phyloP scores from a whole-genome alignment of 1,284 basidiomycete species.

The Laetiporus sulphureus region DNA sequence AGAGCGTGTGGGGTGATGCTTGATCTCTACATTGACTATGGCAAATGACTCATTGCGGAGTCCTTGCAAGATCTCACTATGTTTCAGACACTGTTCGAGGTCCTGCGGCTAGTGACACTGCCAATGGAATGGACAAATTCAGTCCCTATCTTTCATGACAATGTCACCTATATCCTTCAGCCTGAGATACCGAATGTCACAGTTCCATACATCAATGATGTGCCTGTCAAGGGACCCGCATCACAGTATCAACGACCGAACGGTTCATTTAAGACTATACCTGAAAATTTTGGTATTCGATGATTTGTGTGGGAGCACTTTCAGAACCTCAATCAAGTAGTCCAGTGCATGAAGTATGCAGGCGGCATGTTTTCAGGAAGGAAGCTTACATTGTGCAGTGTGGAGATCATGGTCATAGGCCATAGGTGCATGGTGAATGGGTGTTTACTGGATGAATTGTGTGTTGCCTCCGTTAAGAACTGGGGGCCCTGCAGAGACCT shows the following conservation, averaged over 20 bases:
- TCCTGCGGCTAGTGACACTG: slow-evolving; percentile 19
- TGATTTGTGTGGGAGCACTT: too few species aligned
- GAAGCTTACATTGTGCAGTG: slow-evolving; percentile 10
- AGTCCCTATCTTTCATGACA: slow-evolving; percentile 29
- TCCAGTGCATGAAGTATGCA: slow-evolving; percentile 23
- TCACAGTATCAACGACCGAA: slow-evolving; percentile 21
- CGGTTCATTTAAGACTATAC: slow-evolving; percentile 22
- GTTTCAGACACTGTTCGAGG: slow-evolving; percentile 15
- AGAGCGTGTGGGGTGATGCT: slow-evolving; percentile 18
- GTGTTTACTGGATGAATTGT: slow-evolving; percentile 16
- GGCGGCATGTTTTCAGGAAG: slow-evolving; percentile 21
- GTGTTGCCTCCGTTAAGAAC: slow-evolving; percentile 19
- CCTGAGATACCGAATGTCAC: slow-evolving; percentile 29
- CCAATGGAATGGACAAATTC: slow-evolving; percentile 37
- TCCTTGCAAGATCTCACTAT: slow-evolving; percentile 24
- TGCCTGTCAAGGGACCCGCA: slow-evolving; percentile 18
- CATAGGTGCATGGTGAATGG: slow-evolving; percentile 21
- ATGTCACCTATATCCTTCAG: slow-evolving; percentile 29
- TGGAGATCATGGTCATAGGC: slow-evolving; percentile 20
- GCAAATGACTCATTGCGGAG: slow-evolving; percentile 16
- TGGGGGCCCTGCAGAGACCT: slow-evolving; percentile 16
- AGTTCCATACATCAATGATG: slow-evolving; percentile 27
- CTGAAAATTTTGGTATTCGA: slow-evolving; percentile 25
- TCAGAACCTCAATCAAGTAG: slow-evolving; percentile 23
- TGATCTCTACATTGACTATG: slow-evolving; percentile 21